phyloP scores from a whole-genome alignment of 2,329 filamentous ascomycete species.

The Claviceps fusiformis region DNA sequence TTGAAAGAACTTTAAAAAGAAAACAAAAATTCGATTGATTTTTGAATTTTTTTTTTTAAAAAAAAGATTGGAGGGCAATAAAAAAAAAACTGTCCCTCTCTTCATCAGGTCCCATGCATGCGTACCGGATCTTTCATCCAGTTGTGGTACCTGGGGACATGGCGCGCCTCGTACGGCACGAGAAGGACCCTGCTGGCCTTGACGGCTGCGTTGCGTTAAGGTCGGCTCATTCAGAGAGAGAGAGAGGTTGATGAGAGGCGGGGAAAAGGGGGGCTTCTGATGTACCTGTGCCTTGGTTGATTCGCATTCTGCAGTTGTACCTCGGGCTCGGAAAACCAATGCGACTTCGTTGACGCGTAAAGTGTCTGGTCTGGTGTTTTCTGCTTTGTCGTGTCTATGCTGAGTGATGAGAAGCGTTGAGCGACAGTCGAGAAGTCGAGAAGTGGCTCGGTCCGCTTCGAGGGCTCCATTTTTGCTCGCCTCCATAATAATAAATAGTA shows the following conservation, averaged over 20 bases:
- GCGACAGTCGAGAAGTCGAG: neutral
- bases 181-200: constrained; percentile 54
- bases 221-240: neutral
- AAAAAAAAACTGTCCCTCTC: neutral
- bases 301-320: constrained; percentile 20
- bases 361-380: neutral
- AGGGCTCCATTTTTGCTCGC: neutral
- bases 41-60: neutral
- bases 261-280: neutral
- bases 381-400: neutral
- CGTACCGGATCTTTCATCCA: constrained; percentile 79
- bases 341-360: too few relatives aligned
- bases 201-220: constrained; percentile 38
- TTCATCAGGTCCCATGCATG: neutral
- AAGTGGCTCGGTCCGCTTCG: neutral
- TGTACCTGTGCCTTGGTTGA: constrained; percentile 31
- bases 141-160: constrained; percentile 70
- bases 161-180: constrained; percentile 70
- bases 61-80: too few relatives aligned
- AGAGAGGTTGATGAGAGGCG: neutral
- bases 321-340: too few relatives aligned
- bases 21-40: too few relatives aligned
- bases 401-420: neutral
- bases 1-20: too few relatives aligned
- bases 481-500: neutral